phyloP scores from a whole-genome alignment of 2,329 filamentous ascomycete species.

The Penicillium aurantiogriseum region DNA sequence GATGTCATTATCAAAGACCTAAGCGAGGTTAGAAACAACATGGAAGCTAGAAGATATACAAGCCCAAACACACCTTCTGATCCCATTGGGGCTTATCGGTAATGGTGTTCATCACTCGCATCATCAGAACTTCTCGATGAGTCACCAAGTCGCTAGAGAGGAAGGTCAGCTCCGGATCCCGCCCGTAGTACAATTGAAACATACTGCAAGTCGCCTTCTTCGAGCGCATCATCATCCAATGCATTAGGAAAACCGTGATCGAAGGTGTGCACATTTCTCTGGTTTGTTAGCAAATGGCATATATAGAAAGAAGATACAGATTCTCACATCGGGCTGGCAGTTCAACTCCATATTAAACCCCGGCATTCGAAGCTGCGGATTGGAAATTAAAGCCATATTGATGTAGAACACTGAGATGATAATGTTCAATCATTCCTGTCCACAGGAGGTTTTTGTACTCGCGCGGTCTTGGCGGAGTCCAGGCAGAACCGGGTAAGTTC shows the following conservation, averaged over 20 bases:
- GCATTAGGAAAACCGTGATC: neutral
- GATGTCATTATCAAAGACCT: slow-evolving; percentile 39
- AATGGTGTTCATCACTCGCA: slow-evolving; percentile 43
- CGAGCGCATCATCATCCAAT: neutral
- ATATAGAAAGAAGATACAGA: neutral
- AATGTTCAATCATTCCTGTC: neutral
- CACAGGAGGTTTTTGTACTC: neutral
- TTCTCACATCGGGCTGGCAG: neutral
- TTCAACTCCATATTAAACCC: neutral
- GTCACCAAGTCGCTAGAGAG: neutral
- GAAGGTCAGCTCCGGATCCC: neutral
- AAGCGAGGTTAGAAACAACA: neutral
- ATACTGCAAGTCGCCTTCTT: neutral
- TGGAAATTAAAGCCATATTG: neutral
- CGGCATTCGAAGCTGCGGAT: neutral
- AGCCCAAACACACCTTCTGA: slow-evolving; percentile 31
- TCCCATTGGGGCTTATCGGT: slow-evolving; percentile 47
- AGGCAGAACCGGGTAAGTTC: neutral
- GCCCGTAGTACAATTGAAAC: neutral
- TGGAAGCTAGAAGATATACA: neutral
- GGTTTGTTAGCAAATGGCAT: neutral
- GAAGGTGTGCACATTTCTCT: neutral
- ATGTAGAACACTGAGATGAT: neutral
- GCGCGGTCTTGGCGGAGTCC: neutral
- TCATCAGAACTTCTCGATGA: slow-evolving; percentile 41